Percentiles rank a stretch among this genome's conserved stretches.
phyloP scores from a whole-genome alignment of 2,329 filamentous ascomycete genomes.

The Xylaria sp. region DNA sequence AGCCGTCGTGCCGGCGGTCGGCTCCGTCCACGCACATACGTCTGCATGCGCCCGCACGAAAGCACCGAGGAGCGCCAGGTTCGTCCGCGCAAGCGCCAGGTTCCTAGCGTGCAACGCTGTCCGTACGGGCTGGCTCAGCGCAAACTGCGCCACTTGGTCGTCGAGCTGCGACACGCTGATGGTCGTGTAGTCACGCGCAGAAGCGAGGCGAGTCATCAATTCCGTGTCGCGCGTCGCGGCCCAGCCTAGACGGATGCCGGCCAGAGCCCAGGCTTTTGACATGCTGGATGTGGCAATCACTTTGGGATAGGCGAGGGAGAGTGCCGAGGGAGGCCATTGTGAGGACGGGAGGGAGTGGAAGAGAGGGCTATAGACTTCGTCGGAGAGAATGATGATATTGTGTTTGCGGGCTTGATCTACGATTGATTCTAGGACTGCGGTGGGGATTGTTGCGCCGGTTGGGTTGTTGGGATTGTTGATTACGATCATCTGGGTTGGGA shows the following conservation, averaged over 20 bases:
- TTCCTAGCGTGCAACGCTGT: slow-evolving; percentile 49
- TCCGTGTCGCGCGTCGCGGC: slow-evolving; percentile 59
- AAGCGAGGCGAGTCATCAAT: slow-evolving; percentile 59
- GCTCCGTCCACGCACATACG: slow-evolving; percentile 61
- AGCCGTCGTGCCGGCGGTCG: slow-evolving; percentile 72
- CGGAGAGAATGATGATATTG: slow-evolving; percentile 62
- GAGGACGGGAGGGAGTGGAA: slow-evolving; percentile 58
- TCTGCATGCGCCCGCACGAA: slow-evolving; percentile 59
- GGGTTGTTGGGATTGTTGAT: slow-evolving; percentile 77
- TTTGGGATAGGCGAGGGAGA: slow-evolving; percentile 66
- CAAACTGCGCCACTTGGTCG: slow-evolving; percentile 71
- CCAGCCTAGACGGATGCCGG: slow-evolving; percentile 80
- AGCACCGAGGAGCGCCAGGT: slow-evolving; percentile 54
- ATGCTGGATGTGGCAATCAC: slow-evolving; percentile 72
- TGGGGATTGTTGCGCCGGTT: slow-evolving; percentile 65
- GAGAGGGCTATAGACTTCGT: slow-evolving; percentile 80
- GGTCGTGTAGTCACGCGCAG: slow-evolving; percentile 73
- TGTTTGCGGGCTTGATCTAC: slow-evolving; percentile 57
- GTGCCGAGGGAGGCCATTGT: slow-evolving; percentile 51
- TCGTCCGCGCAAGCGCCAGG: slow-evolving; percentile 55
- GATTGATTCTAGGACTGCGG: slow-evolving; percentile 53
- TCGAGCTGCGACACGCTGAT: slow-evolving; percentile 82
- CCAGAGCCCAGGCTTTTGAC: slow-evolving; percentile 79
- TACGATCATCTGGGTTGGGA: slow-evolving; percentile 42
- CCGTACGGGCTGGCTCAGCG: slow-evolving; percentile 50